Conservation (phyloP, 2,329 filamentous ascomycete species). For the Colletotrichum simmondsii region DNA sequence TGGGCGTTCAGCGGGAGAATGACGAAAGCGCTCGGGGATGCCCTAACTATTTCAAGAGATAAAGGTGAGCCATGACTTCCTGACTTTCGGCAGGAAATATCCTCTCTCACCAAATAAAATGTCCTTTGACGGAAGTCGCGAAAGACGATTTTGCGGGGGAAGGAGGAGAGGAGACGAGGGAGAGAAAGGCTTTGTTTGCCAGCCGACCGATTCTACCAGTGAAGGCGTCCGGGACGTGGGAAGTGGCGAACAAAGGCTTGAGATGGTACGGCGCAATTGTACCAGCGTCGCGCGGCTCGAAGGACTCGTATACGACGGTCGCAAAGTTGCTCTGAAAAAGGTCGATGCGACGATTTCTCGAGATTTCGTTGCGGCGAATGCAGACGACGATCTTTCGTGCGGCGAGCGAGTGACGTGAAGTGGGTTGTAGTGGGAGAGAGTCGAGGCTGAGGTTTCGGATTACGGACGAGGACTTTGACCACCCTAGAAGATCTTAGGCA, state of each 20-base stretch:
- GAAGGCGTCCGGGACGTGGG: slow-evolving; percentile 65
- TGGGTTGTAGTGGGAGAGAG: slow-evolving; percentile 37
- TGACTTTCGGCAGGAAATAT: slow-evolving; percentile 32
- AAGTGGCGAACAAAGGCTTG: slow-evolving; percentile 38
- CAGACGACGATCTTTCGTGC: slow-evolving; percentile 45
- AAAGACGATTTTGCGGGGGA: not conserved
- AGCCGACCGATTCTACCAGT: slow-evolving; percentile 58
- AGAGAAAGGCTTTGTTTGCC: slow-evolving; percentile 16
- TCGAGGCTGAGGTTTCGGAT: slow-evolving; percentile 22
- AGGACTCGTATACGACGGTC: slow-evolving; percentile 40
- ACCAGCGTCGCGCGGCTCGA: slow-evolving; percentile 48
- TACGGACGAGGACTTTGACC: slow-evolving; percentile 17
- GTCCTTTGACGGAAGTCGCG: slow-evolving; percentile 1
- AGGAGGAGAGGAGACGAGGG: not conserved
- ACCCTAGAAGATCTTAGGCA: not conserved
- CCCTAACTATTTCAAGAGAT: slow-evolving; percentile 22
- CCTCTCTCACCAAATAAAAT: slow-evolving; percentile 33
- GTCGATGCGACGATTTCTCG: slow-evolving; percentile 31
- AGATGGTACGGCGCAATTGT: slow-evolving; percentile 9
- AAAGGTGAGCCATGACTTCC: slow-evolving; percentile 31
- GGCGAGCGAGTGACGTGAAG: slow-evolving; percentile 44
- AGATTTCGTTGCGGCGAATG: slow-evolving; percentile 39
- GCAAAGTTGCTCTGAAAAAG: slow-evolving; percentile 34
- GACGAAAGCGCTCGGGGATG: slow-evolving; percentile 10
- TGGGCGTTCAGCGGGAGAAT: slow-evolving; percentile 18